Conservation (phyloP, 2,329 filamentous ascomycete genomes). For the Fusarium miscanthi region DNA sequence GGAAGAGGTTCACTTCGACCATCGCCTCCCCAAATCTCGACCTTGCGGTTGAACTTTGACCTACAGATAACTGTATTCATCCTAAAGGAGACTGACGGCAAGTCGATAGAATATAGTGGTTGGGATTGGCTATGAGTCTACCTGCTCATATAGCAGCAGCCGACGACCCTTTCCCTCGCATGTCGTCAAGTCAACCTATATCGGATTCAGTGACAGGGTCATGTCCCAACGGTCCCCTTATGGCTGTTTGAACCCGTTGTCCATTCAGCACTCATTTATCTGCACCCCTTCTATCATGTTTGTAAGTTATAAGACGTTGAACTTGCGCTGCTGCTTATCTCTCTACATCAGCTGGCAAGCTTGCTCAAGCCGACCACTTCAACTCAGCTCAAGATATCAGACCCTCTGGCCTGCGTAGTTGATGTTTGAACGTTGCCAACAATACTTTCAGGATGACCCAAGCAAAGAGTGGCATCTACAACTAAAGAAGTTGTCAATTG, state of each 20-base stretch:
- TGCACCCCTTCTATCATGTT: neutral
- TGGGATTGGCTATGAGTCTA: too few relatives aligned
- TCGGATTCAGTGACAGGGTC: neutral
- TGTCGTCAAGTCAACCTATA: neutral
- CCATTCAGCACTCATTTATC: fast-evolving
- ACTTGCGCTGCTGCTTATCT: neutral
- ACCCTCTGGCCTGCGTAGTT: neutral
- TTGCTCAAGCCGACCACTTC: neutral
- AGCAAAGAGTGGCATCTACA: neutral
- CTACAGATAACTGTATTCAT: too few relatives aligned
- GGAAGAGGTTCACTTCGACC: too few relatives aligned
- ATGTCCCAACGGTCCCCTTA: neutral
- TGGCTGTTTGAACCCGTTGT: fast-evolving
- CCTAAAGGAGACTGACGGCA: too few relatives aligned
- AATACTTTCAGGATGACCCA: neutral
- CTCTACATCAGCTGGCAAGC: neutral
- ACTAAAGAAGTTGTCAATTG: neutral
- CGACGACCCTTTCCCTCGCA: too few relatives aligned
- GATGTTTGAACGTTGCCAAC: neutral
- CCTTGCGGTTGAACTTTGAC: too few relatives aligned
- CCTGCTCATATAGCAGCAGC: too few relatives aligned
- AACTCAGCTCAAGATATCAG: neutral
- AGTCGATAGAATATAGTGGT: too few relatives aligned
- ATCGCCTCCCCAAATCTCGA: too few relatives aligned
- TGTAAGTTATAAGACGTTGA: neutral